Evolutionary conservation across 805 yeast genomes (phyloP).

Genomic region (Torulaspora quercuum): DNA sequence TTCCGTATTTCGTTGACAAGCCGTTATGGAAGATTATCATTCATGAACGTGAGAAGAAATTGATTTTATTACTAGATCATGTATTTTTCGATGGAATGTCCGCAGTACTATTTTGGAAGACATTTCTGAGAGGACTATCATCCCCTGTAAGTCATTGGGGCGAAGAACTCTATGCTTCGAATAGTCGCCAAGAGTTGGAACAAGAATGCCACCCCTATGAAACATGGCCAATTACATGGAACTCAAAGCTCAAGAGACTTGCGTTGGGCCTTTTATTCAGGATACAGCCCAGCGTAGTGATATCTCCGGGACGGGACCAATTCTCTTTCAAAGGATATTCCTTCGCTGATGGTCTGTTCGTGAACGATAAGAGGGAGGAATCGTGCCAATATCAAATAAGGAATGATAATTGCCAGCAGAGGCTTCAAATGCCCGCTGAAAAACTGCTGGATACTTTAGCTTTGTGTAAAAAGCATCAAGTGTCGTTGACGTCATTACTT

Average conservation of each 20-base stretch:
- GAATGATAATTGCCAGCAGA: conserved; percentile 25
- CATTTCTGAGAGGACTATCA: conserved; percentile 16
- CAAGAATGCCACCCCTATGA: conserved; percentile 22
- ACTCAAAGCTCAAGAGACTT: conserved; percentile 16
- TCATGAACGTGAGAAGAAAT: conserved; percentile 14
- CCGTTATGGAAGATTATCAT: conserved; percentile 32
- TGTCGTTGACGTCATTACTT: conserved; percentile 27
- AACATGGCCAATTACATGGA: conserved; percentile 23
- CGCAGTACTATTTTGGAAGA: conserved; percentile 22
- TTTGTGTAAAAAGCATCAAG: conserved; percentile 22
- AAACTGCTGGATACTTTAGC: conserved; percentile 15
- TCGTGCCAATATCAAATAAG: conserved; percentile 13
- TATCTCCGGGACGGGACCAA: conserved; percentile 8
- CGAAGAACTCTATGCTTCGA: conserved; percentile 4
- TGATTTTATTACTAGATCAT: conserved; percentile 28
- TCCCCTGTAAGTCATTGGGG: background rate
- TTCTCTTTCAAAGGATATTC: conserved; percentile 23
- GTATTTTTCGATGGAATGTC: conserved; percentile 32
- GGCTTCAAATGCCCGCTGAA: conserved; percentile 14
- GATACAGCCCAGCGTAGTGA: conserved; percentile 17
- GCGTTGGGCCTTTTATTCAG: conserved; percentile 12
- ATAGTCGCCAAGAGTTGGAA: background rate
- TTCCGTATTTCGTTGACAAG: conserved; percentile 15
- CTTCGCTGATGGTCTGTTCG: conserved; percentile 17
- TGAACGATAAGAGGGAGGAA: background rate